Conservation (phyloP, 1,284 basidiomycete genomes). For the Trichosporon coremiiforme region DNA sequence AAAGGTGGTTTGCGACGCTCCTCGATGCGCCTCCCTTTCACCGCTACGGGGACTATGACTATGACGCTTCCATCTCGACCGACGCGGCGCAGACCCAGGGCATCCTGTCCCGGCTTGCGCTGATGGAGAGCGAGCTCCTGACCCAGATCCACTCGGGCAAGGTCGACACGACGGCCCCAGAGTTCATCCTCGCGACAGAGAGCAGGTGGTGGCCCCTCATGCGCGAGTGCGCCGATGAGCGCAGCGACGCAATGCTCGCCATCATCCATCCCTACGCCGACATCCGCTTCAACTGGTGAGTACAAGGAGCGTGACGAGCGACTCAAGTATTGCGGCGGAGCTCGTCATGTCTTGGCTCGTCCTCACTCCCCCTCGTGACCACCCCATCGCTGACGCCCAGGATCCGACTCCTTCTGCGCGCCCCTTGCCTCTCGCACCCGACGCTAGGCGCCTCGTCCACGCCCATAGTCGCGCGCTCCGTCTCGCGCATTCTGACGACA, state of each 20-base stretch:
- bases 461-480: conserved; percentile 33
- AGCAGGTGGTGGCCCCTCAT: conserved; percentile 32
- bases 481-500: conserved; percentile 36
- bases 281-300: conserved; percentile 39
- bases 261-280: conserved; percentile 34
- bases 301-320: conserved; percentile 5
- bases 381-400: conserved; percentile 23
- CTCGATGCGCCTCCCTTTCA: conserved; percentile 28
- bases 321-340: too few species aligned
- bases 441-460: conserved; percentile 31
- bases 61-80: conserved; percentile 32
- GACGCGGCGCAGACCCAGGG: conserved; percentile 29
- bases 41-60: conserved; percentile 35
- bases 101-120: conserved; percentile 31
- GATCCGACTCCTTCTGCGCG: conserved; percentile 38
- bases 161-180: conserved; percentile 36
- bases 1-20: conserved; percentile 31
- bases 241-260: conserved; percentile 24
- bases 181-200: conserved; percentile 35
- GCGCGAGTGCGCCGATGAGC: conserved; percentile 30
- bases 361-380: too few species aligned
- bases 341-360: too few species aligned
- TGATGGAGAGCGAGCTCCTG: conserved; percentile 34
- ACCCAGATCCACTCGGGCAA: conserved; percentile 33
- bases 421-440: conserved; percentile 31